Conservation (phyloP, 495 filamentous ascomycete species). For the Endocarpon pusillum region DNA sequence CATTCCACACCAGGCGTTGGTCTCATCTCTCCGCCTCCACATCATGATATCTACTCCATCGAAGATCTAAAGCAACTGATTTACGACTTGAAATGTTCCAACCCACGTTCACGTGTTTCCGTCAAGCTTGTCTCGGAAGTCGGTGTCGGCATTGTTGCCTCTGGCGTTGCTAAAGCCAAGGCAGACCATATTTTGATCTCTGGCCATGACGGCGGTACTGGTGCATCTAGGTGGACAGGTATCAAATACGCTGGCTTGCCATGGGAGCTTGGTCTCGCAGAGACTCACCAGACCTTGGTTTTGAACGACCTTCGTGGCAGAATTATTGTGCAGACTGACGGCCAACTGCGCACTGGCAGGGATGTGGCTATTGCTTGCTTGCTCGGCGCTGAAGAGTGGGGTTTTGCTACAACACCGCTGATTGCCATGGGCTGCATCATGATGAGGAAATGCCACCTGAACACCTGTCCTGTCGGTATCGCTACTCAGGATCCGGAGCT, state of each 20-base stretch:
- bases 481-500: slow-evolving; percentile 93
- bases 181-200: slow-evolving; percentile 97
- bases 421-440: slow-evolving; percentile 98
- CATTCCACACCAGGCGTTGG: slow-evolving; percentile 98
- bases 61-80: slow-evolving; percentile 98
- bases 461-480: slow-evolving; percentile 93
- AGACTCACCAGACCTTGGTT: slow-evolving; percentile 97
- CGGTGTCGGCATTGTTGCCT: slow-evolving; percentile 95
- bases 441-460: slow-evolving; percentile 56
- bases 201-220: slow-evolving; percentile 94
- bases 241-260: slow-evolving; percentile 99
- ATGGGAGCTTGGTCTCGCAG: slow-evolving; percentile 94
- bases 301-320: slow-evolving; percentile 94
- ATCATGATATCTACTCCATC: slow-evolving; percentile 99
- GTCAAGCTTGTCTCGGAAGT: slow-evolving; percentile 98
- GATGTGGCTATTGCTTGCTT: slow-evolving; percentile 94
- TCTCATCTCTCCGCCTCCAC: slow-evolving; percentile 93
- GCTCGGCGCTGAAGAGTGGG: slow-evolving; percentile 94
- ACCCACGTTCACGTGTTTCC: slow-evolving; percentile 85
- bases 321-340: slow-evolving; percentile 95
- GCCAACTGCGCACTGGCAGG: slow-evolving; percentile 83
- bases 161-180: slow-evolving; percentile 96
- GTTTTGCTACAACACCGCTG: slow-evolving; percentile 91
- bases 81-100: slow-evolving; percentile 96
- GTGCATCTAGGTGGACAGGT: slow-evolving; percentile 96